phyloP scores from a whole-genome alignment of 2,329 filamentous ascomycete genomes.

The Arthrinium puccinioides region DNA sequence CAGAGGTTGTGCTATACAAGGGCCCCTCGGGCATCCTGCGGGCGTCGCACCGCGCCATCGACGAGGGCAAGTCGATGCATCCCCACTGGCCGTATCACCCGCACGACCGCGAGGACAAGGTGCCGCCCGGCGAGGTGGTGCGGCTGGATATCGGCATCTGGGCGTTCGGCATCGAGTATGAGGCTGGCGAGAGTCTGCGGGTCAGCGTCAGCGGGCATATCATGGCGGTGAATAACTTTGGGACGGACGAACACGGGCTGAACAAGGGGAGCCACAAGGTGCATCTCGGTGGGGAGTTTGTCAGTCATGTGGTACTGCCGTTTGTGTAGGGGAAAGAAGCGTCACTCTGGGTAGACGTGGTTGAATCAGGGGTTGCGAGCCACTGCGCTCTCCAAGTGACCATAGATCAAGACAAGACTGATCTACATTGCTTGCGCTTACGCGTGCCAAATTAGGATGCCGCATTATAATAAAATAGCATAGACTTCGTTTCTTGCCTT shows the following conservation, averaged over 20 bases:
- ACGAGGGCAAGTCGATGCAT: conserved; percentile 16
- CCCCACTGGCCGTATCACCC: conserved; percentile 19
- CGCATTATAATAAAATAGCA: no score
- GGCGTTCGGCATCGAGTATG: conserved; percentile 20
- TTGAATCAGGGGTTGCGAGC: no score
- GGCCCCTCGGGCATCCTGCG: conserved; percentile 17
- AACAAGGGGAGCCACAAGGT: conserved; percentile 14
- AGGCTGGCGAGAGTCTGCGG: conserved; percentile 15
- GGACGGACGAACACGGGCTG: conserved; percentile 2
- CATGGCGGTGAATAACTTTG: conserved; percentile 11
- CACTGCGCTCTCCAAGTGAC: no score
- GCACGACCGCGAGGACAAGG: conserved; percentile 13
- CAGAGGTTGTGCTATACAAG: conserved; percentile 17
- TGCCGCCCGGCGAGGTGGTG: conserved; percentile 15
- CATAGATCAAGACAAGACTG: no score
- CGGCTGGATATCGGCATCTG: conserved; percentile 20
- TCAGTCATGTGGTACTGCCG: conserved; percentile 13
- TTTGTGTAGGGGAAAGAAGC: no score
- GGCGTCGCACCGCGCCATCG: conserved; percentile 15
- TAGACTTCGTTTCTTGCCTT: no score
- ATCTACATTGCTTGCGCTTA: no score
- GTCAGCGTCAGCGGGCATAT: conserved; percentile 15
- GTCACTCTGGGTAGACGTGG: no score
- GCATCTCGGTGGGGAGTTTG: conserved; percentile 12
- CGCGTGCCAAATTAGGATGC: no score